phyloP scores from a whole-genome alignment of 1,284 basidiomycete species.

The Coniferiporia sulphurascens region DNA sequence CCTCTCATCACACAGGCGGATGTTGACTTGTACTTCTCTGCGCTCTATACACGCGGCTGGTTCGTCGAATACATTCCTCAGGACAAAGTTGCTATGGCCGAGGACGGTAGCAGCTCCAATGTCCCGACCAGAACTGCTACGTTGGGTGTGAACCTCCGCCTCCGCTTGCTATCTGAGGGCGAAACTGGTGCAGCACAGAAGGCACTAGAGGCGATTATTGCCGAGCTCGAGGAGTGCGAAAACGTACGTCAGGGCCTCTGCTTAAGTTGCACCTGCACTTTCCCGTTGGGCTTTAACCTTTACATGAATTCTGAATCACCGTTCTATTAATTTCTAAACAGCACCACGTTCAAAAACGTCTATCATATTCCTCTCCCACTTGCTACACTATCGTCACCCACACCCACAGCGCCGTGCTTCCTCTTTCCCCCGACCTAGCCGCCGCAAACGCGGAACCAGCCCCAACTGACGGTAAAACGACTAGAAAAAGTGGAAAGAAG shows the following conservation, averaged over 20 bases:
- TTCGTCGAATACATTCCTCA: conserved; percentile 19
- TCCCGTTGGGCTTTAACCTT: neutral
- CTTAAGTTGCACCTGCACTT: neutral
- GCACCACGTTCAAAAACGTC: conserved; percentile 10
- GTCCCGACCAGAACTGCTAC: neutral
- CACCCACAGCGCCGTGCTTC: conserved; percentile 33
- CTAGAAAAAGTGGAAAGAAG: conserved; percentile 3
- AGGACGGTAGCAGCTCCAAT: neutral
- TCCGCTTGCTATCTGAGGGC: neutral
- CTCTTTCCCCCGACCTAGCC: neutral
- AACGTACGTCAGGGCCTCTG: neutral
- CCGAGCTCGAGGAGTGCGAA: conserved; percentile 16
- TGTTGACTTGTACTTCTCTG: conserved; percentile 28
- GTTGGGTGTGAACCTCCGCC: neutral
- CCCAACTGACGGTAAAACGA: neutral
- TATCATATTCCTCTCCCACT: conserved; percentile 21
- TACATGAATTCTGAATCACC: conserved; percentile 1
- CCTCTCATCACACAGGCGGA: conserved; percentile 30
- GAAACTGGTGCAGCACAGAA: no score
- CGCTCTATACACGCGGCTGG: conserved; percentile 34
- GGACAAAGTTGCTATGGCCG: neutral
- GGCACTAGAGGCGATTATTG: conserved; percentile 18
- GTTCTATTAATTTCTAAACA: neutral
- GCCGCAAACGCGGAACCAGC: neutral
- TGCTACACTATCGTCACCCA: conserved; percentile 22